phyloP scores from a whole-genome alignment of 805 yeast genomes.

The Saturnispora serradocipensis region DNA sequence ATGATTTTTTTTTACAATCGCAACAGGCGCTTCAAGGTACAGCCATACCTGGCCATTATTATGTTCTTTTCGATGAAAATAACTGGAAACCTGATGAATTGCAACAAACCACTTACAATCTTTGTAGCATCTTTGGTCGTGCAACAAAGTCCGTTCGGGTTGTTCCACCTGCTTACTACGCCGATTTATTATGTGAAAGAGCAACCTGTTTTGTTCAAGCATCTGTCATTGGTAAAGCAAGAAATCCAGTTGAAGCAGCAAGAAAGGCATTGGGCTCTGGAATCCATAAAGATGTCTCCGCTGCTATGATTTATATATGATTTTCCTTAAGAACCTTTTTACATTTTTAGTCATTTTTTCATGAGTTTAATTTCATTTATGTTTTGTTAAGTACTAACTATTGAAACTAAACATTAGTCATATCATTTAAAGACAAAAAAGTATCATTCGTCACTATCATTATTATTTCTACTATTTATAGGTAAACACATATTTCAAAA shows the following conservation, averaged over 20 bases:
- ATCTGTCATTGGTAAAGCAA: slow-evolving; percentile 5
- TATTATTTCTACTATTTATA: neutral
- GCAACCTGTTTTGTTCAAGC: slow-evolving; percentile 20
- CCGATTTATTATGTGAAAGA: slow-evolving; percentile 26
- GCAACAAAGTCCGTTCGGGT: slow-evolving; percentile 27
- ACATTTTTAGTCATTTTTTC: neutral
- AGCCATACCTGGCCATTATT: slow-evolving; percentile 28
- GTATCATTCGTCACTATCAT: neutral
- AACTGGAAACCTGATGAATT: slow-evolving; percentile 21
- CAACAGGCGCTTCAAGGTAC: slow-evolving; percentile 29
- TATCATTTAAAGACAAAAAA: neutral
- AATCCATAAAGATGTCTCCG: slow-evolving; percentile 15
- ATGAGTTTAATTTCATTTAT: neutral
- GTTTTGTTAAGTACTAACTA: too few relatives aligned
- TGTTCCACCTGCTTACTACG: slow-evolving; percentile 28
- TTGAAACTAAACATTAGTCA: too few relatives aligned
- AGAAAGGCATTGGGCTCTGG: slow-evolving; percentile 14
- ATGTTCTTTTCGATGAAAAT: slow-evolving; percentile 25
- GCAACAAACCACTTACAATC: slow-evolving; percentile 23
- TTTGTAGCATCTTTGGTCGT: slow-evolving; percentile 24
- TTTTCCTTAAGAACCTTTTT: neutral
- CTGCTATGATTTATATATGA: slow-evolving; percentile 17
- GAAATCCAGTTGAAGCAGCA: slow-evolving; percentile 14
- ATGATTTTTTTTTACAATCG: slow-evolving; percentile 26
- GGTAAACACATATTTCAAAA: neutral